These are phyloP conservation scores for Rhodosporidiobolus odoratus DNA, from an alignment of 768 basidiomycete species.

Conservation along the genomic window DNA sequence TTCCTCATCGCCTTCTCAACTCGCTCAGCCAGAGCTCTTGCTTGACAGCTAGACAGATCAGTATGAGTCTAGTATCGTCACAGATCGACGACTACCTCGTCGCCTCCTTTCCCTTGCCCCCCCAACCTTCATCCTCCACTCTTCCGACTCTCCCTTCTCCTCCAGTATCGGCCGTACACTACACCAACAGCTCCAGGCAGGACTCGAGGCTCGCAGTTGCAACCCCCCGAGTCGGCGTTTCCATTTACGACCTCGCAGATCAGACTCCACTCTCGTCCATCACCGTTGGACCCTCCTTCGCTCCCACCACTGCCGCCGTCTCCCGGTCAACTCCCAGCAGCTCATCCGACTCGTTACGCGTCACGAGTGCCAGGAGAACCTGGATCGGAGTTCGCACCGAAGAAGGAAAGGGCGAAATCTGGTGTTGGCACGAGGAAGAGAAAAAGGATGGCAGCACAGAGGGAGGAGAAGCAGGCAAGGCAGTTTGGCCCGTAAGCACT, in stretches of 20 bases:
- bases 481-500: conserved; percentile 29
- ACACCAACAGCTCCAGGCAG: conserved; percentile 12
- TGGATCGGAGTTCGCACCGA: conserved; percentile 32
- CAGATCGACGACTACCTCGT: conserved; percentile 25
- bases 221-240: conserved; percentile 18
- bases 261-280: conserved; percentile 36
- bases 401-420: conserved; percentile 32
- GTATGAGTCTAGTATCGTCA: conserved; percentile 18
- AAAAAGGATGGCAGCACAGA: conserved; percentile 35
- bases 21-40: too few species aligned
- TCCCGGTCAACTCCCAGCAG: conserved; percentile 28
- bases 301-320: conserved; percentile 28
- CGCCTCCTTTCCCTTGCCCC: conserved; percentile 24
- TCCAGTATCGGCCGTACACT: conserved; percentile 8
- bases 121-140: background rate
- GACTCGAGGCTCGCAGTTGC: conserved; percentile 18
- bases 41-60: background rate
- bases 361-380: conserved; percentile 31
- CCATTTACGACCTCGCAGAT: conserved; percentile 35
- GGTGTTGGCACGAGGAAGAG: conserved; percentile 38
- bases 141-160: background rate
- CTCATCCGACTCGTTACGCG: conserved; percentile 28
- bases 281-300: conserved; percentile 35
- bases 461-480: conserved; percentile 34
- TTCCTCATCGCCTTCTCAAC: too few species aligned